A percentile compares a stretch with the other conserved stretches of the same genome.
phyloP scores from a whole-genome alignment of 495 filamentous ascomycete species.

The Annulohypoxylon maeteangense region DNA sequence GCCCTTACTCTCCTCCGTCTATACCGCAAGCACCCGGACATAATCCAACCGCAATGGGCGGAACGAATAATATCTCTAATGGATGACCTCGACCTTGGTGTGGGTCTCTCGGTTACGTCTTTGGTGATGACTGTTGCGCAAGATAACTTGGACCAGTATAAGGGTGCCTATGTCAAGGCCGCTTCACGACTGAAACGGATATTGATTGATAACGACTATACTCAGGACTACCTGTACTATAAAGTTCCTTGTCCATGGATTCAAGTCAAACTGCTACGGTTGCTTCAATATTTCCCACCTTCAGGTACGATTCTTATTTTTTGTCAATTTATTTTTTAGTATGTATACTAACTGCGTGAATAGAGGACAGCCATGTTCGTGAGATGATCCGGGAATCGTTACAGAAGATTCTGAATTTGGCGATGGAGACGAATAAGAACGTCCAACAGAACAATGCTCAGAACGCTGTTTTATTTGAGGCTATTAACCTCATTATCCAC shows the following conservation, averaged over 20 bases:
- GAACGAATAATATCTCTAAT: constrained; percentile 97
- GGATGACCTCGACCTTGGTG: constrained; percentile 96
- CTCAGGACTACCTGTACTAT: constrained; percentile 94
- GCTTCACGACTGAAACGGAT: constrained; percentile 88
- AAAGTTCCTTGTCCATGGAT: constrained; percentile 99
- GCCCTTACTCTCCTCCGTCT: constrained; percentile 94
- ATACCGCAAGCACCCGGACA: constrained; percentile 91
- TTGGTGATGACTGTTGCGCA: constrained; percentile 96
- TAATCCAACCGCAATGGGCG: constrained; percentile 96
- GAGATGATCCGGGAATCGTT: constrained; percentile 92
- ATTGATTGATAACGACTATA: constrained; percentile 86
- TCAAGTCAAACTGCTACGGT: constrained; percentile 89
- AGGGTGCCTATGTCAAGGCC: constrained; percentile 92
- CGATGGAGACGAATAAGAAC: constrained; percentile 95
- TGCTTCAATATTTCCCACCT: constrained; percentile 96
- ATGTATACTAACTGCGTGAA: constrained; percentile 31
- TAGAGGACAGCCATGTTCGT: constrained; percentile 91
- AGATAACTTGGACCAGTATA: constrained; percentile 92
- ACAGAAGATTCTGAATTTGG: constrained; percentile 87
- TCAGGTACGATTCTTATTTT: constrained; percentile 70
- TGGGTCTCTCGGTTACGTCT: constrained; percentile 94
- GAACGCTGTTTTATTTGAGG: constrained; percentile 97
- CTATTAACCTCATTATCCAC: constrained; percentile 98
- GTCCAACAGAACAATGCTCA: constrained; percentile 99
- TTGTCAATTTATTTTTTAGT: too few species aligned